These are phyloP conservation scores for Hymenoscyphus albidus DNA, from an alignment of 2,329 filamentous ascomycete species.

Conservation along the genomic window DNA sequence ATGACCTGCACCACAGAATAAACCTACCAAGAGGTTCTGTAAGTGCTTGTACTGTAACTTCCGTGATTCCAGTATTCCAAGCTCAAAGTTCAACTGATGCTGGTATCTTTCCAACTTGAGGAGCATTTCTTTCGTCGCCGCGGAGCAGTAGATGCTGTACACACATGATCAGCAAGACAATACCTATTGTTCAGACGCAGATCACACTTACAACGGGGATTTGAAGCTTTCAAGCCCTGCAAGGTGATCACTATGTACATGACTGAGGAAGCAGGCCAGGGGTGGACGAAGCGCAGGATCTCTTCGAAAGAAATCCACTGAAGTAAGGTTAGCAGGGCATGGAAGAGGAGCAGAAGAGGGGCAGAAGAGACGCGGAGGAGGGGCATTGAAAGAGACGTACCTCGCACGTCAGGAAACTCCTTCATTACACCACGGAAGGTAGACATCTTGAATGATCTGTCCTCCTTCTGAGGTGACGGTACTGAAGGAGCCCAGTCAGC, in stretches of 20 bases:
- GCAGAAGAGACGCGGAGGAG: not conserved
- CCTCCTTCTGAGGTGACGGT: not conserved
- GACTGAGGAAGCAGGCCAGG: slow-evolving; percentile 82
- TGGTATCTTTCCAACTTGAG: slow-evolving; percentile 74
- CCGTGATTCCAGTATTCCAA: slow-evolving; percentile 70
- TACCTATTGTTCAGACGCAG: not conserved
- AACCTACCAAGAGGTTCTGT: slow-evolving; percentile 58
- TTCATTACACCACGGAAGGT: slow-evolving; percentile 68
- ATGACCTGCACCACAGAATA: not conserved
- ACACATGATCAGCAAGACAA: slow-evolving; percentile 10
- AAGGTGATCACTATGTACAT: slow-evolving; percentile 89
- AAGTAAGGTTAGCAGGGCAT: not conserved
- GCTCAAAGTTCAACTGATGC: slow-evolving; percentile 76
- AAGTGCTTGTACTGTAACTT: slow-evolving; percentile 75
- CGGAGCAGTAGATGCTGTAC: slow-evolving; percentile 75
- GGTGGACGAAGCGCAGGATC: slow-evolving; percentile 54
- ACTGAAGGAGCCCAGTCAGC: not conserved
- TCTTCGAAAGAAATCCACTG: slow-evolving; percentile 78
- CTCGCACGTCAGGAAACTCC: slow-evolving; percentile 77
- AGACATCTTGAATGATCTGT: slow-evolving; percentile 53
- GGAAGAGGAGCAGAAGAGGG: slow-evolving; percentile 2
- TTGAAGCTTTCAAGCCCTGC: slow-evolving; percentile 72
- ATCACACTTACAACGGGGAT: slow-evolving; percentile 61
- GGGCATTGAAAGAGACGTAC: slow-evolving; percentile 37
- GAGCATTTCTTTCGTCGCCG: slow-evolving; percentile 76